phyloP scores from a whole-genome alignment of 108 stramenopile species.

The Heterococcus sp. region DNA sequence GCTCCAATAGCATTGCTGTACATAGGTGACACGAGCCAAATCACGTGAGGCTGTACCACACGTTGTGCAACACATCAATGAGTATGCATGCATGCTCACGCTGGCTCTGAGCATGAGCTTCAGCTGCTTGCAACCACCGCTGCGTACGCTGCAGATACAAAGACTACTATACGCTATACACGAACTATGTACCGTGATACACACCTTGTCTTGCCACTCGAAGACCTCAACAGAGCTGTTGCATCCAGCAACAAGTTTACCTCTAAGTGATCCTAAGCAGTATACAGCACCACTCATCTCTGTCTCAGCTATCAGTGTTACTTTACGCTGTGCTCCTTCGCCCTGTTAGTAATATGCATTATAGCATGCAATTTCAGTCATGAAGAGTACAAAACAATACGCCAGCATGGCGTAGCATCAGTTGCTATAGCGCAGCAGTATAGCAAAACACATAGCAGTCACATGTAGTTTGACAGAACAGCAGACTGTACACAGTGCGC shows the following conservation, averaged over 20 bases:
- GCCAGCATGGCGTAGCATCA: not conserved
- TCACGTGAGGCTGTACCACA: no score
- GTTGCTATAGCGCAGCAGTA: no score
- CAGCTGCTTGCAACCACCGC: no score
- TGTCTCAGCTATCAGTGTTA: slow-evolving; percentile 49
- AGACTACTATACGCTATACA: not conserved
- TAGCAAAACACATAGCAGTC: no score
- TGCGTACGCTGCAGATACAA: not conserved
- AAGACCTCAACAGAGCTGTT: slow-evolving; percentile 50
- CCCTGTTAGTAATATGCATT: slow-evolving; percentile 1
- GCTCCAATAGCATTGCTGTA: no score
- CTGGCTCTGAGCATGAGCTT: no score
- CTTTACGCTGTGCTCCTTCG: slow-evolving; percentile 24
- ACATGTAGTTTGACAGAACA: no score
- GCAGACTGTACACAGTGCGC: no score
- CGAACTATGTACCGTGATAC: not conserved
- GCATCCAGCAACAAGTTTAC: slow-evolving; percentile 59
- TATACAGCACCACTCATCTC: slow-evolving; percentile 59
- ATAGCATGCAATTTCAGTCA: not conserved
- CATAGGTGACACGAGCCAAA: no score
- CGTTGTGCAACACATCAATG: no score
- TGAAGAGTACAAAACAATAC: not conserved
- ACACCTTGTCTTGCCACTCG: slow-evolving; percentile 4
- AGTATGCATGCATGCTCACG: no score
- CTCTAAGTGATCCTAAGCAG: slow-evolving; percentile 41